Conservation (phyloP, 352 stramenopile species). For the Phytopythium helicoides region DNA sequence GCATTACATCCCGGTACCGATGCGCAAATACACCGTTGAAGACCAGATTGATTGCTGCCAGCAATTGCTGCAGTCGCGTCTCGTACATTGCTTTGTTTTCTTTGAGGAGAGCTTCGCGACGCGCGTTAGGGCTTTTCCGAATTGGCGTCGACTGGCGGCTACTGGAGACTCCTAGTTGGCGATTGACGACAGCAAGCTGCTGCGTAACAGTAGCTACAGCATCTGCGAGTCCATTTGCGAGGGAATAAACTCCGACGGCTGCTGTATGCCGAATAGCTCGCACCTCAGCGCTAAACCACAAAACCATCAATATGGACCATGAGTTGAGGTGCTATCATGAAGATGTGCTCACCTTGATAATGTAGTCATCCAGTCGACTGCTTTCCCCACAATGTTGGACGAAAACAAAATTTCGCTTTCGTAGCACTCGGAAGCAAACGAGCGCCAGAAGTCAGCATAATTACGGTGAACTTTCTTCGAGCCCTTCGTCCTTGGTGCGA, state of each 20-base stretch:
- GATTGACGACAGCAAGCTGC: conserved; percentile 63
- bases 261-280: conserved; percentile 78
- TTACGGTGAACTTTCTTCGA: conserved; percentile 63
- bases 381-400: conserved; percentile 51
- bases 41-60: conserved; percentile 60
- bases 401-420: conserved; percentile 84
- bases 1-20: conserved; percentile 93
- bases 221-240: conserved; percentile 65
- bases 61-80: conserved; percentile 45
- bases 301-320: conserved; percentile 4
- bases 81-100: conserved; percentile 74
- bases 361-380: conserved; percentile 81
- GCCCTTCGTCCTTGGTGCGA: conserved; percentile 55
- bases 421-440: conserved; percentile 72
- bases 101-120: conserved; percentile 39
- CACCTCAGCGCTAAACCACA: conserved; percentile 84
- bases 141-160: conserved; percentile 12
- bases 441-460: conserved; percentile 78
- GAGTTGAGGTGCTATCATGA: conserved; percentile 4
- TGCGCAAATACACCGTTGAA: conserved; percentile 81
- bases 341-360: conserved; percentile 53
- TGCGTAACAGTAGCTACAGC: conserved; percentile 49
- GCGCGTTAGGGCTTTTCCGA: conserved; percentile 48
- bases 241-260: conserved; percentile 62
- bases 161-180: conserved; percentile 63